Base-by-base conservation (phyloP, 1,139 yeast genomes). In the Blastobotrys persicus region DNA sequence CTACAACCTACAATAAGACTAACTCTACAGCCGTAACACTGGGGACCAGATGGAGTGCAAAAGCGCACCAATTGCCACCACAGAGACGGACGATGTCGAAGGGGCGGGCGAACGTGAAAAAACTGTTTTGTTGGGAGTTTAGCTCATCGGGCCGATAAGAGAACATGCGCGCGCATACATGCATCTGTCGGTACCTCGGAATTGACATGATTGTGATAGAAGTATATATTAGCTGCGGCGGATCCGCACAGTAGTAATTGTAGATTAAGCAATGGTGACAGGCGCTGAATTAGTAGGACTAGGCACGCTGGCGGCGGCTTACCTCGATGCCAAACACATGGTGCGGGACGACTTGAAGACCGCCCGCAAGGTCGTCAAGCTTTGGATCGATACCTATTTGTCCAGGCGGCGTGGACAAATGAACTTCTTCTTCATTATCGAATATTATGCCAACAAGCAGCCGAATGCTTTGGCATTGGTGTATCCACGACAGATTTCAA, bases 371-470 rank as follows among this genome's bases (percentile, higher is more conserved):
- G 39, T 48, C 5, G 43, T 33, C 19, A 44, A 31, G 3, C 34
- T 50, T 14, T 20, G 45, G 17, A 9, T 53, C 26, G 26, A 45
- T 11, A 31, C 47, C 13, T 38, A 40, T 18, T 13, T 47, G 17
- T 48, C 50, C 12, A 49, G 45, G 39, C 63, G 69, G 45, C 65
- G 75, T 40, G 79, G 79, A 14, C 73, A 70, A 54, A 80, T 82
- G 48, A 82, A 82, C 60, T 80, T 74, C 60, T 85, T 91, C 88
- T 83, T 84, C 62, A 59, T 70, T 23, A 81, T 85, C 58, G 89
- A 83, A 58, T 61, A 69, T 37, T 67, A 78, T 6, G 88, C 74
- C 2, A 53, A 61, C 32, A 68, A 70, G 52, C 62, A 77, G 57
- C 83, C 88, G n/a, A 65, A 80, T 53, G 72, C 72, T 43, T 60